phyloP scores from a whole-genome alignment of 225 moss, liverwort and hornwort genomes.

The Neckera pumila region DNA sequence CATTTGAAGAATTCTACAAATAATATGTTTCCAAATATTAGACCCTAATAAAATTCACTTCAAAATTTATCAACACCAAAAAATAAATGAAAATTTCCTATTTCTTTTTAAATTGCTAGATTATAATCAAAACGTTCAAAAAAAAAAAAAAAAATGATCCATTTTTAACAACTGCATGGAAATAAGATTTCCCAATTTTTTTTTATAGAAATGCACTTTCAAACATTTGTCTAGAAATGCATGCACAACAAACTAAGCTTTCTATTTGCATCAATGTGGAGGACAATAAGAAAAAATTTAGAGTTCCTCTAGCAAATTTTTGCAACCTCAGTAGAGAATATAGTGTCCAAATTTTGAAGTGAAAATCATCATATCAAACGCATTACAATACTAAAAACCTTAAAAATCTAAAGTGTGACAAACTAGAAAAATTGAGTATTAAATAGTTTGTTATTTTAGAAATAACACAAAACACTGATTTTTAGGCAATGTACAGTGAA shows the following conservation, averaged over 20 bases:
- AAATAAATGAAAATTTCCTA: not conserved
- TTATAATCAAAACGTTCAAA: not conserved
- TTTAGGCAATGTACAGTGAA: not conserved
- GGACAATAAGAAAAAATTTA: not conserved
- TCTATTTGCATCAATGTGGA: not conserved
- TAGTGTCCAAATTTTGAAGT: not conserved
- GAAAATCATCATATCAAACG: not conserved
- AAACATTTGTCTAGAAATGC: not conserved
- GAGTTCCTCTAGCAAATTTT: too few species aligned
- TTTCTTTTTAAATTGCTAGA: not conserved
- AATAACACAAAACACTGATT: not conserved
- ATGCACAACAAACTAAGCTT: not conserved
- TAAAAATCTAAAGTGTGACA: not conserved
- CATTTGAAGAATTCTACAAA: not conserved
- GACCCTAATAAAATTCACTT: not conserved
- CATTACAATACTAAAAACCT: not conserved
- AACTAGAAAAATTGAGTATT: not conserved
- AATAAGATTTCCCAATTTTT: too few species aligned
- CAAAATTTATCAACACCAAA: not conserved
- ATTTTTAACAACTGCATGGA: not conserved
- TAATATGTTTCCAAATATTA: fast-evolving
- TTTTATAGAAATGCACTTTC: not conserved
- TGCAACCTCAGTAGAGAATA: not conserved
- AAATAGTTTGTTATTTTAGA: not conserved
- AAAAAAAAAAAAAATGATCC: fast-evolving